These are phyloP conservation scores for Castanea crenata DNA, from an alignment of 306 rosid species.

Conservation along the genomic window DNA sequence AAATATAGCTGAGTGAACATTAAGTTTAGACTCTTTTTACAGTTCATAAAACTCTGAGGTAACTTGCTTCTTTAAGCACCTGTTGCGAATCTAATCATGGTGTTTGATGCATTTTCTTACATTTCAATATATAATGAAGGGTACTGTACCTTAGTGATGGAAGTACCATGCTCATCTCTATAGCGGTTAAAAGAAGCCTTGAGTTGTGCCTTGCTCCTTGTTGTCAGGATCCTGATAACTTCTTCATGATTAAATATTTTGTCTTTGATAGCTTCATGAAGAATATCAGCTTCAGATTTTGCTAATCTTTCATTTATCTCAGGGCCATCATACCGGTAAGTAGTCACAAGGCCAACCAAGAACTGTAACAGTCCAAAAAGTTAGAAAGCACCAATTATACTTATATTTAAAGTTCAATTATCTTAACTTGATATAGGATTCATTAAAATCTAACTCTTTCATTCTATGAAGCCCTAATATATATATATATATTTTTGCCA, in stretches of 20 bases:
- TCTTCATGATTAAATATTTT: slow-evolving; percentile 57
- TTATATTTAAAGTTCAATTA: no score
- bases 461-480: background rate
- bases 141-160: slow-evolving; percentile 58
- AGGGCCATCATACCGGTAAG: slow-evolving; percentile 46
- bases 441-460: background rate
- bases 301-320: slow-evolving; percentile 49
- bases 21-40: no score
- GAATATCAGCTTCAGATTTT: slow-evolving; percentile 59
- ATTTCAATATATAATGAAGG: no score
- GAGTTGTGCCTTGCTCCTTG: slow-evolving; percentile 77
- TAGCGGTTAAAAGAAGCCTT: slow-evolving; percentile 68
- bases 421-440: no score
- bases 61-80: no score
- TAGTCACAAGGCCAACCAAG: slow-evolving; percentile 44
- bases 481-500: background rate
- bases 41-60: no score
- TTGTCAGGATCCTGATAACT: slow-evolving; percentile 58
- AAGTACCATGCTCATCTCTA: slow-evolving; percentile 58
- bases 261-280: slow-evolving; percentile 69
- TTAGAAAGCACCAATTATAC: background rate
- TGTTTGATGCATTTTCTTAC: no score
- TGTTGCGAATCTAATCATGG: no score
- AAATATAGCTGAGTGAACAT: no score
- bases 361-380: slow-evolving; percentile 41